phyloP scores from a whole-genome alignment of 148 eudicot genomes.

The Silene uniflora region DNA sequence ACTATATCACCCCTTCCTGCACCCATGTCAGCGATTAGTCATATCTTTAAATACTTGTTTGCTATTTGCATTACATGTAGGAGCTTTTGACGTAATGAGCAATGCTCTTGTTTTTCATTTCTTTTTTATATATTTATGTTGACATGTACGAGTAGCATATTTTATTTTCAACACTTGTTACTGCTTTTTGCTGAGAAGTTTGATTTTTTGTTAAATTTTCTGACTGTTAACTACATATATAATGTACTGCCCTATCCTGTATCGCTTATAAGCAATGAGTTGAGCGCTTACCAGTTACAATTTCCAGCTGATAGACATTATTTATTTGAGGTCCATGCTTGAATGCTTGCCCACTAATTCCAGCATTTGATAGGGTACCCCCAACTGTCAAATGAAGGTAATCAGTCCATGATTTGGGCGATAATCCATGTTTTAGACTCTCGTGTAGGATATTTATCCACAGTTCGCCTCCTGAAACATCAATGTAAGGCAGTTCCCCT shows the following conservation, averaged over 20 bases:
- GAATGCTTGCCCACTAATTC: conserved; percentile 86
- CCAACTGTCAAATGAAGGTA: conserved; percentile 79
- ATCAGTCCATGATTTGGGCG: conserved; percentile 97
- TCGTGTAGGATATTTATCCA: conserved; percentile 73
- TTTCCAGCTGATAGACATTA: conserved; percentile 72
- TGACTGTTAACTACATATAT: background rate
- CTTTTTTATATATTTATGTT: background rate
- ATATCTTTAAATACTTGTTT: background rate
- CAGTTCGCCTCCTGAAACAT: conserved; percentile 72
- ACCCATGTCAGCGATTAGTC: conserved; percentile 2
- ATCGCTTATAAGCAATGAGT: conserved; percentile 2
- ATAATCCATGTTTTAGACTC: conserved; percentile 53
- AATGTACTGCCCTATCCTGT: background rate
- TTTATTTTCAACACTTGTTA: background rate
- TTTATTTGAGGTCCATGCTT: conserved; percentile 86
- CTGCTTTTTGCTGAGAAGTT: too few species aligned
- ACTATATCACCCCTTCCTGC: conserved; percentile 77
- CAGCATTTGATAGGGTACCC: conserved; percentile 90
- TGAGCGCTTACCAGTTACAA: conserved; percentile 66
- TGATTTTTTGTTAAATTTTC: background rate
- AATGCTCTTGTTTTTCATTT: background rate
- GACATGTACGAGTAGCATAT: background rate
- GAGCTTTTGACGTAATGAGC: background rate
- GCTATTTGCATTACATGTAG: background rate
- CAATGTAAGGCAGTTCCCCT: conserved; percentile 37